These are phyloP conservation scores for Pleurotus eryngii DNA, from an alignment of 768 basidiomycete species.

Conservation along the genomic window DNA sequence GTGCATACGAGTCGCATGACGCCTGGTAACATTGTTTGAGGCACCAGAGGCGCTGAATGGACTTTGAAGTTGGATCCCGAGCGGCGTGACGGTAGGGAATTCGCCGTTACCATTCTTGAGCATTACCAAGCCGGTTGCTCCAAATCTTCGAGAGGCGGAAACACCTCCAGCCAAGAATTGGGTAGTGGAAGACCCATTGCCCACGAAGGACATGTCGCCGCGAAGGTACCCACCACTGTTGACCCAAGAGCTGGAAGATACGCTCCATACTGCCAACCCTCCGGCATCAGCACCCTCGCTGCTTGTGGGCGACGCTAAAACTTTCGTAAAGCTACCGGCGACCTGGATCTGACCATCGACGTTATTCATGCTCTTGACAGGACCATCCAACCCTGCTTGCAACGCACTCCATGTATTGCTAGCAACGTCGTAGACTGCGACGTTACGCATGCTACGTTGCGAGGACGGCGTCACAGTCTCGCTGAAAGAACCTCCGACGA, in stretches of 20 bases:
- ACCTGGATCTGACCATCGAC: constrained; percentile 53
- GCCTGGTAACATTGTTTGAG: constrained; percentile 21
- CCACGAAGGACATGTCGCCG: constrained; percentile 67
- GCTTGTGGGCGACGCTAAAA: constrained; percentile 29
- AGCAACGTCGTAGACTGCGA: constrained; percentile 71
- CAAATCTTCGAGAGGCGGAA: constrained; percentile 51
- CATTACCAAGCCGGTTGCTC: constrained; percentile 78
- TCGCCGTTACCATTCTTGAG: constrained; percentile 59
- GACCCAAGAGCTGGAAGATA: constrained; percentile 58
- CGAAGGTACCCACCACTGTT: constrained; percentile 71
- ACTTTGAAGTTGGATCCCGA: constrained; percentile 53
- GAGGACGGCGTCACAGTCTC: constrained; percentile 58
- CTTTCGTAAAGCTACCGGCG: constrained; percentile 71
- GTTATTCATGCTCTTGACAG: constrained; percentile 59
- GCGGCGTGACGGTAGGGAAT: constrained; percentile 58
- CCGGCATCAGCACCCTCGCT: constrained; percentile 34
- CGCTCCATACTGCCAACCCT: constrained; percentile 79
- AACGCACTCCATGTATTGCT: constrained; percentile 66
- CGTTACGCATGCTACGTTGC: constrained; percentile 47
- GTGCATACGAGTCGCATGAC: constrained; percentile 1
- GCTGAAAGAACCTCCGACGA: constrained; percentile 85
- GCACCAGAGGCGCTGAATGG: constrained; percentile 28
- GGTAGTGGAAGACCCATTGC: constrained; percentile 56
- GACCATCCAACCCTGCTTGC: constrained; percentile 72
- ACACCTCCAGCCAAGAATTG: constrained; percentile 75